Evolutionary conservation across 2,329 filamentous ascomycete genomes (phyloP), one percentile per base, ranked within the genome.

Genomic region (Clonostachys sp.): DNA sequence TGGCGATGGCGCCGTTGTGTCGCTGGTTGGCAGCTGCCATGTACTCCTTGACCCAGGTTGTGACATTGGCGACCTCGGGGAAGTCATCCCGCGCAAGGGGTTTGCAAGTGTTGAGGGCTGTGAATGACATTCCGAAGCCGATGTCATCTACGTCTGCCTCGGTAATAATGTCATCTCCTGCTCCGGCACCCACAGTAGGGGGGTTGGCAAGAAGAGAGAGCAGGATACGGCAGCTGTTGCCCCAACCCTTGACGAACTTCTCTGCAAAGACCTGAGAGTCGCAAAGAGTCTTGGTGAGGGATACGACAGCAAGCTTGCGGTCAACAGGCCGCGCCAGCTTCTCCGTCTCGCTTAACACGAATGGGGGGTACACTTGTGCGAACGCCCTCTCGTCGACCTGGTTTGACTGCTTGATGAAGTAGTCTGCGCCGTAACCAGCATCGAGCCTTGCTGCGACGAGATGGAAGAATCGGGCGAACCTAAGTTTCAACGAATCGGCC

Each of bases 141-240:
- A 96, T 84, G 63, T 99, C 94, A 58, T 99, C 94, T 24, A 96
- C 88, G 59, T 97, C 92, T 4, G 90, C 85, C 62, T 97, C 94
- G 12, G 83, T 81, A 53, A 95, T 85, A 45, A 89, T 72, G 55
- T 95, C 90, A 53, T 89, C 85, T 48, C 86, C 84, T 35, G 78
- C 71, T 2, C 85, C 80, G 14, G 74, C 70, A 7, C 78, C 71
- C 5, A 92, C 80, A 35, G 73, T 70, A 3, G 92, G 91, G 24
- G 92, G 89, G 67, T 96, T 95, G 62, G 92, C 86, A 8, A 99
- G 78, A 13, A 97, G 78, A 57, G 92, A 90, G 40, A 99, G 78
- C 50, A 99, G 76, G n/a, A 87, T 84, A 62, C 92, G 88, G 62
- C 89, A 94, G 4, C 91, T 96, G 63, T 89, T 87, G 5, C 80